Base-by-base conservation (phyloP, 257 asterid genomes). In the Petunia axillaris region DNA sequence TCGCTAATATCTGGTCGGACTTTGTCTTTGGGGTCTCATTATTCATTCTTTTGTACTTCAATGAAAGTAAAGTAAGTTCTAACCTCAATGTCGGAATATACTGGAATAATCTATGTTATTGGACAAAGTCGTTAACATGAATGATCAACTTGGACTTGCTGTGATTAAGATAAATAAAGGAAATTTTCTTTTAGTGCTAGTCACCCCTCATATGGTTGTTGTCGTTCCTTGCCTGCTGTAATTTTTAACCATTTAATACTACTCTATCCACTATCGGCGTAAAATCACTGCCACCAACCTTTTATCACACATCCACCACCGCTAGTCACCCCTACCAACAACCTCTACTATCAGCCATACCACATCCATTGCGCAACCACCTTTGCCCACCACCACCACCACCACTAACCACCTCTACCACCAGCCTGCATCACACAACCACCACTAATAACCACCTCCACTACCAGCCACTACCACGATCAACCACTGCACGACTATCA, bases 1-100 rank as follows among this genome's bases (percentile, higher is more conserved):
- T 94, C 86, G 99, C 99, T 65, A 94, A 96, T 89, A 96, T 96
- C 81, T 96, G 93, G 95, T 96, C 99, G 5, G 98, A 96, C 86
- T 82, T 87, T 81, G 93, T 90, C 86, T 96, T 90, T 86, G 99
- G 98, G 85, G 81, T 90, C 79, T 91, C 99, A 78, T 80, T 94
- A 64, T 96, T 96, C 88, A 48, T 89, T 88, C 93, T 93, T 83
- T 88, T 95, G 78, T 92, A 85, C 92, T 91, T 90, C 95, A 84
- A 84, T 87, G 92, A 88, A 84, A 89, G 84, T 89, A 91, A 92
- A 87, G 99, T 96, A 88, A 91, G 98, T 86, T 78, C 48, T 60
- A 76, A 78, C 80, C 41, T 59, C 48, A 36, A 36, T n/a, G 16
- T 83, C 15, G 6, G 16, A 25, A 25, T n/a, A 65, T 50, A 53